phyloP scores from a whole-genome alignment of 768 basidiomycete genomes.

The Mycena capillaripes region DNA sequence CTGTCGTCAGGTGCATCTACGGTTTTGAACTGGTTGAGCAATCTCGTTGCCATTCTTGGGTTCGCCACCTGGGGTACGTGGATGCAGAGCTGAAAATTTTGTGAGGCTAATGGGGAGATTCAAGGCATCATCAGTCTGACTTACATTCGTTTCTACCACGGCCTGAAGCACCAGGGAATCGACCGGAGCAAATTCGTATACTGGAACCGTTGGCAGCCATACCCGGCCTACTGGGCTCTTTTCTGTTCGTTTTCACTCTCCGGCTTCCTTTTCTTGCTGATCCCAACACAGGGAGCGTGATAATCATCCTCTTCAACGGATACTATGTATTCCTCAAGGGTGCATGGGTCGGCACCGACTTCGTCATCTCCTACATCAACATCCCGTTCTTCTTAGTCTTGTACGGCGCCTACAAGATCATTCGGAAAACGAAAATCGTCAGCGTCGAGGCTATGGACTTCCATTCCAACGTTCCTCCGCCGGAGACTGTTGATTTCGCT shows the following conservation, averaged over 20 bases:
- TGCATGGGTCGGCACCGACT: slow-evolving; percentile 25
- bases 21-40: slow-evolving; percentile 65
- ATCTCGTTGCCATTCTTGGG: slow-evolving; percentile 62
- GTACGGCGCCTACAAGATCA: slow-evolving; percentile 25
- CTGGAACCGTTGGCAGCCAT: slow-evolving; percentile 63
- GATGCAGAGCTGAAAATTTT: background rate
- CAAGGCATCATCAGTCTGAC: slow-evolving; percentile 25
- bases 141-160: slow-evolving; percentile 33
- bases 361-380: slow-evolving; percentile 38
- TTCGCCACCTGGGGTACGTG: slow-evolving; percentile 59
- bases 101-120: background rate
- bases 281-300: slow-evolving; percentile 16
- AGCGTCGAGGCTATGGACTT: slow-evolving; percentile 18
- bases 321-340: slow-evolving; percentile 34
- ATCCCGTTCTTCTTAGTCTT: slow-evolving; percentile 33
- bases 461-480: slow-evolving; percentile 26
- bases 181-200: slow-evolving; percentile 66
- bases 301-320: slow-evolving; percentile 38
- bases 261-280: background rate
- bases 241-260: background rate
- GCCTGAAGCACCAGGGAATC: slow-evolving; percentile 63
- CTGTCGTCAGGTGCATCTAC: slow-evolving; percentile 52
- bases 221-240: slow-evolving; percentile 60
- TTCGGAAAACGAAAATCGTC: slow-evolving; percentile 12
- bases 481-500: slow-evolving; percentile 9